Conservation (phyloP, 2,329 filamentous ascomycete species). For the Ceratocystis ficicola region DNA sequence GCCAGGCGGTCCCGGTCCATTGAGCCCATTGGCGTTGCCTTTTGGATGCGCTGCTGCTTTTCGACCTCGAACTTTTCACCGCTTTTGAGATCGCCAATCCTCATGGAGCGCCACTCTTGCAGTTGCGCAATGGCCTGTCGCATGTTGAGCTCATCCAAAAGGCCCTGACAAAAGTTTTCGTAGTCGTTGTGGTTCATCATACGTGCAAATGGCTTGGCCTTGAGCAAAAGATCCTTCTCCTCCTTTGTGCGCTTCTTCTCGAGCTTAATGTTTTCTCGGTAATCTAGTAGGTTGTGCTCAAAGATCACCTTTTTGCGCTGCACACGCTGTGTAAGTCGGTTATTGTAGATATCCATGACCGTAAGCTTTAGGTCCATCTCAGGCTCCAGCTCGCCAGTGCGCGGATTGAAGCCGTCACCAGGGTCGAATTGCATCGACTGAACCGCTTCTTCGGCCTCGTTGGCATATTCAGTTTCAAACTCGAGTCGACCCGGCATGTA, state of each 20-base stretch:
- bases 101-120: conserved; percentile 81
- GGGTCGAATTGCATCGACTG: conserved; percentile 98
- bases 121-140: conserved; percentile 80
- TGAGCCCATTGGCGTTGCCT: conserved; percentile 57
- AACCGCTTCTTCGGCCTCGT: conserved; percentile 94
- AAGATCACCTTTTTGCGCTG: conserved; percentile 96
- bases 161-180: conserved; percentile 67
- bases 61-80: conserved; percentile 91
- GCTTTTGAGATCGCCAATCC: conserved; percentile 70
- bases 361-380: conserved; percentile 97
- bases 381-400: conserved; percentile 75
- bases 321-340: conserved; percentile 74
- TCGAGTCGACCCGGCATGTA: conserved; percentile 97
- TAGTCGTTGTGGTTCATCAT: conserved; percentile 96
- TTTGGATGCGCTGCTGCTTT: conserved; percentile 64
- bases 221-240: conserved; percentile 79
- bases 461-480: conserved; percentile 95
- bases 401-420: conserved; percentile 77
- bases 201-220: conserved; percentile 86
- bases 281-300: conserved; percentile 86
- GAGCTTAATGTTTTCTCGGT: conserved; percentile 73
- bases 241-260: conserved; percentile 97
- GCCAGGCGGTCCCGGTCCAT: conserved; percentile 74
- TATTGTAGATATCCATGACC: conserved; percentile 97
- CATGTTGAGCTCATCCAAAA: conserved; percentile 84